A percentile compares a stretch with the other conserved stretches of the same genome.
These are phyloP conservation scores for Boletus rex-veris DNA, from an alignment of 768 basidiomycete genomes.

Conservation along the genomic window DNA sequence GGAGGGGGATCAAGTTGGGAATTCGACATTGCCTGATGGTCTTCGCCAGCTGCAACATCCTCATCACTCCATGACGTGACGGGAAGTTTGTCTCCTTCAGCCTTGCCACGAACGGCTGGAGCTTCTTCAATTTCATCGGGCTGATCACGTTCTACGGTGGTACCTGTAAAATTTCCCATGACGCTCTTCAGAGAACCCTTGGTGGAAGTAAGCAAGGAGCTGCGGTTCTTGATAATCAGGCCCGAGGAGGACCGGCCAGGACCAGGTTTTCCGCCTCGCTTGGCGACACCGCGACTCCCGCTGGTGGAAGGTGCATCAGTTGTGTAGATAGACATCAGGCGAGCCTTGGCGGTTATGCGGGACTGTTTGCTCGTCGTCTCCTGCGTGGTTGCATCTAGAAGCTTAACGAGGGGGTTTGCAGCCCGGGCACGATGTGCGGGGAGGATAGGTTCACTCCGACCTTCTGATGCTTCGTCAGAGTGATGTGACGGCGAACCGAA, in stretches of 20 bases:
- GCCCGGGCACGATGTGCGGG: slow-evolving; percentile 46
- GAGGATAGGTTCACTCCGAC: slow-evolving; percentile 3
- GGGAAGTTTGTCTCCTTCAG: slow-evolving; percentile 4
- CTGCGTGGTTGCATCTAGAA: slow-evolving; percentile 38
- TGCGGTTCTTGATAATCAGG: slow-evolving; percentile 38
- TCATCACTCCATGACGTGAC: slow-evolving; percentile 22
- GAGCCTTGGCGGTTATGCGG: slow-evolving; percentile 50
- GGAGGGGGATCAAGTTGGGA: slow-evolving; percentile 23
- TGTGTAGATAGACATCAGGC: slow-evolving; percentile 31
- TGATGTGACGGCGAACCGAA: slow-evolving; percentile 25
- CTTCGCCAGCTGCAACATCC: slow-evolving; percentile 8
- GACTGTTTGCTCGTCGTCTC: slow-evolving; percentile 29
- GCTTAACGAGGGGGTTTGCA: slow-evolving; percentile 53
- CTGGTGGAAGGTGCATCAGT: slow-evolving; percentile 7
- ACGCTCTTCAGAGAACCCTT: slow-evolving; percentile 52
- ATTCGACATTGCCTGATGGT: slow-evolving; percentile 3
- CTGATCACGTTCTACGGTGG: slow-evolving; percentile 14
- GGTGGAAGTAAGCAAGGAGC: slow-evolving; percentile 51
- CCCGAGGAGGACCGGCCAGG: slow-evolving; percentile 50
- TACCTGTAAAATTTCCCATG: slow-evolving; percentile 40
- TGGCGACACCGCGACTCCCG: slow-evolving; percentile 6
- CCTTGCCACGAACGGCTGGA: background rate
- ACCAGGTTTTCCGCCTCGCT: slow-evolving; percentile 38
- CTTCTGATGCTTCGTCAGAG: slow-evolving; percentile 8
- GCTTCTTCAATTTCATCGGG: slow-evolving; percentile 21